These are phyloP conservation scores for Rhododendron molle DNA, from an alignment of 148 eudicot species.

Conservation along the genomic window DNA sequence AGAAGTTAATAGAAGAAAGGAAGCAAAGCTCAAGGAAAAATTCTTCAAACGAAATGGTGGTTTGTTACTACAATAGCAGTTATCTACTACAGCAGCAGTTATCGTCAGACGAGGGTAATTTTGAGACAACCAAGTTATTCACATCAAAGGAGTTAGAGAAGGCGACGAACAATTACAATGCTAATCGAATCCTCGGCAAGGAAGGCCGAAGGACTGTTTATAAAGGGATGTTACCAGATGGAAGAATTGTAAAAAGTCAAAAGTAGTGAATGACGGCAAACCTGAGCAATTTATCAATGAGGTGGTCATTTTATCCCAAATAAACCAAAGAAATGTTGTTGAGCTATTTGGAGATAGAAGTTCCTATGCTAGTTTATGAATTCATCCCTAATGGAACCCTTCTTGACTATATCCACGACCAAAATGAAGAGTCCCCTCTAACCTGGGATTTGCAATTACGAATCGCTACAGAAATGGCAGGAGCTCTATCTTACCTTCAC, in stretches of 20 bases:
- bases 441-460: too few relatives aligned
- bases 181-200: not conserved
- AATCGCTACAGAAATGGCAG: too few relatives aligned
- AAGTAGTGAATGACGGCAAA: not conserved
- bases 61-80: not conserved
- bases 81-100: too few relatives aligned
- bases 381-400: too few relatives aligned
- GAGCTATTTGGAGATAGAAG: too few relatives aligned
- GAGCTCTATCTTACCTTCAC: too few relatives aligned
- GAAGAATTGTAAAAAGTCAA: constrained; percentile 6
- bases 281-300: not conserved
- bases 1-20: not conserved
- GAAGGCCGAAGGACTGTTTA: not conserved
- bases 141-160: constrained; percentile 3
- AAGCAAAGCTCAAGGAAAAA: not conserved
- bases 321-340: constrained; percentile 1
- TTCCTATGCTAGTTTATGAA: too few relatives aligned
- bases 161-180: constrained; percentile 1
- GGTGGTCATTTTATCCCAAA: not conserved
- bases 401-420: too few relatives aligned
- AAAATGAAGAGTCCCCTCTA: too few relatives aligned
- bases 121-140: not conserved
- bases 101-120: not conserved
- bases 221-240: constrained; percentile 2
- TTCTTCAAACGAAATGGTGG: constrained; percentile 10